Conservation (phyloP, 1,284 basidiomycete species). For the Meripilus lineatus region DNA sequence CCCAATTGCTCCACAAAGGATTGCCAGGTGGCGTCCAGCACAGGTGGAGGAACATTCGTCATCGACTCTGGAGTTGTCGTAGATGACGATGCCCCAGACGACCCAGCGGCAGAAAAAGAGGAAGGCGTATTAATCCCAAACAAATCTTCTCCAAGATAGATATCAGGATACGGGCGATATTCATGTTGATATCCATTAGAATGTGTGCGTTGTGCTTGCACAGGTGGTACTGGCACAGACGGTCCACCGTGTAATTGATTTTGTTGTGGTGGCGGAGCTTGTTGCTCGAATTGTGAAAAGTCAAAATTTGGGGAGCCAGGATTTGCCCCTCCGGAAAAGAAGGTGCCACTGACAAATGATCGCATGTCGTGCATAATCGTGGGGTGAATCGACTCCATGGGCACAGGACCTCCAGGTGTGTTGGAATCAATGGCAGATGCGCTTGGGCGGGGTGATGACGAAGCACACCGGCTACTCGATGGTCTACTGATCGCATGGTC, state of each 20-base stretch:
- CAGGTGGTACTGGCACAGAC: neutral
- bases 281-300: constrained; percentile 3
- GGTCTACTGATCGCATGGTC: too few species aligned
- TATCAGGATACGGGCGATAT: constrained; percentile 4
- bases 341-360: constrained; percentile 20
- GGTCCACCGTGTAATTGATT: neutral
- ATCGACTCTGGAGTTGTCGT: neutral
- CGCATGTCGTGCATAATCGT: constrained; percentile 41
- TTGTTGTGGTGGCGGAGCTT: neutral
- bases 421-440: neutral
- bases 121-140: neutral
- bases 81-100: too few species aligned
- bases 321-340: constrained; percentile 20
- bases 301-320: constrained; percentile 1
- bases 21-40: constrained; percentile 59
- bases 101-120: neutral
- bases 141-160: constrained; percentile 2
- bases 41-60: constrained; percentile 20
- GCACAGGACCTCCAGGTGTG: constrained; percentile 12
- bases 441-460: too few species aligned
- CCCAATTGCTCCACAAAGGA: constrained; percentile 65
- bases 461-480: too few species aligned
- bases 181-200: neutral
- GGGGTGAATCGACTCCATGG: constrained; percentile 32
- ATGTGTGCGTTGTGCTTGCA: neutral